Evolutionary conservation across 768 basidiomycete species (phyloP).

Genomic region (Rhodosporidiobolus sp.): DNA sequence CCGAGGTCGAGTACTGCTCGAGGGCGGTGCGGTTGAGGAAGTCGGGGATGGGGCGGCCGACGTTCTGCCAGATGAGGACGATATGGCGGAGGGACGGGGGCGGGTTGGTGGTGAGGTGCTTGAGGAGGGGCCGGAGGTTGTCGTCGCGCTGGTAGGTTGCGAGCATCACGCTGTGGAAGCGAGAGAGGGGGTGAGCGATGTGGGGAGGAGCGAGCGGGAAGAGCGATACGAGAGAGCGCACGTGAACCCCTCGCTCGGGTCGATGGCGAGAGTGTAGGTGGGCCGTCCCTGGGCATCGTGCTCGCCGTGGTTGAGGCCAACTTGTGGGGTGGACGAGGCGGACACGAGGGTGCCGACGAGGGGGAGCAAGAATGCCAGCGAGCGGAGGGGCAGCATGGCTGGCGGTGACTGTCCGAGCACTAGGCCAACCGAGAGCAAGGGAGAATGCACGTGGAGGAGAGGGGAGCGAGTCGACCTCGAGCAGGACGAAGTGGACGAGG

Average conservation of each 20-base stretch:
- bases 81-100: conserved; percentile 35
- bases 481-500: too few relatives aligned
- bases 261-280: background rate
- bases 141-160: conserved; percentile 38
- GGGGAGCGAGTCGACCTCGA: too few relatives aligned
- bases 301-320: too few relatives aligned
- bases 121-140: conserved; percentile 24
- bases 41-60: conserved; percentile 22
- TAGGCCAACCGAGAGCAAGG: too few relatives aligned
- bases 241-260: conserved; percentile 31
- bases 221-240: background rate
- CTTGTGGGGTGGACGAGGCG: too few relatives aligned
- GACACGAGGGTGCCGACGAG: too few relatives aligned
- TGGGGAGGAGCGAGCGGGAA: background rate
- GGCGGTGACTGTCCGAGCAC: too few relatives aligned
- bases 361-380: too few relatives aligned
- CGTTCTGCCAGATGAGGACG: conserved; percentile 41
- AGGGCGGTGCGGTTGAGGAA: conserved; percentile 26
- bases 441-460: too few relatives aligned
- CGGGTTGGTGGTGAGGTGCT: conserved; percentile 32
- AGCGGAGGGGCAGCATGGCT: too few relatives aligned
- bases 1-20: conserved; percentile 15
- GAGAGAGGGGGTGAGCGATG: background rate
- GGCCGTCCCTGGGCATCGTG: too few relatives aligned
- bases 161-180: conserved; percentile 27